Evolutionary conservation across 352 stramenopile species (phyloP).

Genomic region (Phytophthora ramorum): DNA sequence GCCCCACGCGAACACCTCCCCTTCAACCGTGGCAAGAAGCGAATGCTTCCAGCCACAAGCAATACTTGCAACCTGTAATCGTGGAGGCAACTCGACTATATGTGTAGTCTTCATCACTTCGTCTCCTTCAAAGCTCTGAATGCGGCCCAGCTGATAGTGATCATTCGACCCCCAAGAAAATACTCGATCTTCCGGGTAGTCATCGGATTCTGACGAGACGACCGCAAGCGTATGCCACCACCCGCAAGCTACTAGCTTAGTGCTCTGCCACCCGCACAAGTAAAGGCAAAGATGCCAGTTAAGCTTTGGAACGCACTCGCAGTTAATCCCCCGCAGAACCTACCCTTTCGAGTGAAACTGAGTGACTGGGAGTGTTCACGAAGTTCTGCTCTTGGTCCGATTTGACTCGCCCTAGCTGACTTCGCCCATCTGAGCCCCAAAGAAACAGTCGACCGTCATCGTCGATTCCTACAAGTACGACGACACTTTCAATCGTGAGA

Average conservation of each 20-base stretch:
- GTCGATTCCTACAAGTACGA: conserved; percentile 31
- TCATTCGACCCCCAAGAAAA: conserved; percentile 70
- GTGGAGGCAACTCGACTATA: conserved; percentile 27
- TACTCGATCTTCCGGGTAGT: conserved; percentile 27
- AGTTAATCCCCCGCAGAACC: background rate
- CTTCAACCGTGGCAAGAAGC: conserved; percentile 54
- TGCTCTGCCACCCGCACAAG: conserved; percentile 22
- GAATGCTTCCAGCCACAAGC: conserved; percentile 88
- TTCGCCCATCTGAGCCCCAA: conserved; percentile 73
- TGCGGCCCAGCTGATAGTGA: conserved; percentile 53
- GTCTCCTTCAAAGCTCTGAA: background rate
- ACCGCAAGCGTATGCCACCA: conserved; percentile 78
- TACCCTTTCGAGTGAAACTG: conserved; percentile 20
- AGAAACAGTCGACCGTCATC: conserved; percentile 53
- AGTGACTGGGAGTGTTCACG: conserved; percentile 7
- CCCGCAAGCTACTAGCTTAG: conserved; percentile 62
- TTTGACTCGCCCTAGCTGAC: conserved; percentile 43
- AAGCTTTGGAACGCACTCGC: background rate
- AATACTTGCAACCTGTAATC: conserved; percentile 57
- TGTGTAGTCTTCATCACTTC: background rate
- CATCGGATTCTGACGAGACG: conserved; percentile 15
- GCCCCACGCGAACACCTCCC: conserved; percentile 72
- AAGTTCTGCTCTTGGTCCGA: conserved; percentile 17
- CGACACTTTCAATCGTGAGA: background rate
- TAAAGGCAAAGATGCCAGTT: background rate